Base-by-base conservation (phyloP, 2,329 filamentous ascomycete genomes). In the Ophiostoma quercus region DNA sequence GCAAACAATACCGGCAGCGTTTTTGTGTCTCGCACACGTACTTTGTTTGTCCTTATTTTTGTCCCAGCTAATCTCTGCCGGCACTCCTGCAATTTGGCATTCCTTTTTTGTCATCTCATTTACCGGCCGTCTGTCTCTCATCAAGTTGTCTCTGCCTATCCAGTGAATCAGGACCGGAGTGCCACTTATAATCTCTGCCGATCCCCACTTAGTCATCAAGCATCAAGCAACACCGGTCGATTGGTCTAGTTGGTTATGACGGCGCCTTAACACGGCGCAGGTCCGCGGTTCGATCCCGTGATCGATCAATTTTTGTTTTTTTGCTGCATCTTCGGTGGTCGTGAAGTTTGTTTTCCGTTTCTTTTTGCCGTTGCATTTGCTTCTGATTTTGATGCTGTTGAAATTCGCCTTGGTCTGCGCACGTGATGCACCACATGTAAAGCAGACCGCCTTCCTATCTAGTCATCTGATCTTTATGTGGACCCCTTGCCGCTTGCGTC, bases 221-320 rank as follows among this genome's bases (percentile, higher is more conserved):
- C 43, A 47, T 19, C 51, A 25, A 57, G 51, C 51, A 57, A 19
- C 19, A n/a, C 43, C 4, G 68, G 68, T 70, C 68, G 68, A 67
- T 67, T 70, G 66, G 68, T 70, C 68, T 70, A 70, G 68, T 70
- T 70, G 68, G 68, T 70, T 70, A 70, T 70, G 68, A 70, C 68
- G 68, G 68, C 68, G 68, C 68, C 68, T 70, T 70, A 70, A 70
- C 68, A 70, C 68, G 68, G 68, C 68, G 68, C 68, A 67, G 68
- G 68, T 70, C 68, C 65, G 51, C 68, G 69, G 60, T 68, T 66
- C 69, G 69, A 70, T 70, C 67, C 69, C 67, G 69, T 66, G 68
- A 66, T 69, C 68, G 68, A 69, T 69, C 63, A 69, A 19, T 47
- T 47, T 47, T 47, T 47, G 43, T 8, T n/a, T n/a, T 47, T 47